Conservation (phyloP, 148 eudicot genomes). For the Vaccinium macrocarpon region DNA sequence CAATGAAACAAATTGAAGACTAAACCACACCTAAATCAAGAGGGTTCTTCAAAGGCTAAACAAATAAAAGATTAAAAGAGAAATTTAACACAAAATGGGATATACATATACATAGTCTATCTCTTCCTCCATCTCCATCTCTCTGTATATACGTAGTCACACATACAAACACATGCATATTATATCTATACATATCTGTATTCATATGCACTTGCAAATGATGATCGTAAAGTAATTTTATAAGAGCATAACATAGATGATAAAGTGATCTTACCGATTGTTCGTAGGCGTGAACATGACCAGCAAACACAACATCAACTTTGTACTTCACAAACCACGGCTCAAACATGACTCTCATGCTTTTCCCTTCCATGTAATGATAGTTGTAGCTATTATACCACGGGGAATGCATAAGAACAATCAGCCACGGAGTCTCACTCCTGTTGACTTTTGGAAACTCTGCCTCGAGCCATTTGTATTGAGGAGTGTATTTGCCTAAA, state of each 20-base stretch:
- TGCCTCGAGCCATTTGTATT: conserved; percentile 66
- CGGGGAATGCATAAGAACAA: conserved; percentile 74
- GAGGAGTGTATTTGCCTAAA: conserved; percentile 83
- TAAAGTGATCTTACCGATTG: conserved; percentile 39
- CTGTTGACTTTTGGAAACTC: conserved; percentile 82
- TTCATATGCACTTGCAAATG: no score
- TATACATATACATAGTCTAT: no score
- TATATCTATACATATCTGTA: no score
- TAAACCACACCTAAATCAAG: no score
- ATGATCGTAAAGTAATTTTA: no score
- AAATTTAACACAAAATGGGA: no score
- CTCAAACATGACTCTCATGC: conserved; percentile 84
- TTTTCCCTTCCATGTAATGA: conserved; percentile 94
- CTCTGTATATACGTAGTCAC: no score
- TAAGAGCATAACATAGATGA: neutral
- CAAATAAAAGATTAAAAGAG: no score
- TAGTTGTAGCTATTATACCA: conserved; percentile 85
- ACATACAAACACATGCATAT: no score
- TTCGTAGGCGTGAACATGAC: conserved; percentile 68
- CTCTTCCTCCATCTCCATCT: no score
- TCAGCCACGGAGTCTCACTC: conserved; percentile 85
- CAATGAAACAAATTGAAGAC: no score
- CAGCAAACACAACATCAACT: conserved; percentile 62
- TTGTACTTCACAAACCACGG: conserved; percentile 59
- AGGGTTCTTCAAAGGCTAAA: no score